A percentile compares a stretch with the other conserved stretches of the same genome.
Evolutionary conservation across 495 filamentous ascomycete species (phyloP).

Genomic region (Neurospora hispaniola): DNA sequence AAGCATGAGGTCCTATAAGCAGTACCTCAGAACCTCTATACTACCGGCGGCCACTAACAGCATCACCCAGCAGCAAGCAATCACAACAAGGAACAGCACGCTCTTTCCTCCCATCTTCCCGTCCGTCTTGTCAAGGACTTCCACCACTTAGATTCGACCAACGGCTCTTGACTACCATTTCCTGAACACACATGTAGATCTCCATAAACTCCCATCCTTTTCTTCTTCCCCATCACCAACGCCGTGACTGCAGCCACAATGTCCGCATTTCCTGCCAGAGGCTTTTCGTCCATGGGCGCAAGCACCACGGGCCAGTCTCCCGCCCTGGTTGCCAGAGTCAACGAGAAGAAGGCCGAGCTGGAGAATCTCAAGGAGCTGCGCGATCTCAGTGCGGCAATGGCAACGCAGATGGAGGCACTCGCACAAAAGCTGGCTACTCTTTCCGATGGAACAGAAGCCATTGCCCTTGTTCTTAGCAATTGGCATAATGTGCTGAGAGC

Average conservation of each 20-base stretch:
- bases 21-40: not conserved
- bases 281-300: conserved; percentile 46
- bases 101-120: not conserved
- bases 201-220: not conserved
- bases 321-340: conserved; percentile 72
- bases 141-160: not conserved
- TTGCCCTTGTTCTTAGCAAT: conserved; percentile 61
- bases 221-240: not conserved
- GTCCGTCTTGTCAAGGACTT: not conserved
- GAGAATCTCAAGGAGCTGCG: conserved; percentile 80
- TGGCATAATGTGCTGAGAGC: conserved; percentile 93
- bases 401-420: conserved; percentile 81
- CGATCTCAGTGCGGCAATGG: conserved; percentile 78
- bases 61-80: not conserved
- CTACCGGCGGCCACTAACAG: not conserved
- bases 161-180: not conserved
- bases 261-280: conserved; percentile 35
- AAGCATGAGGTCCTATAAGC: not conserved
- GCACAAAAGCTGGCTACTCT: conserved; percentile 81
- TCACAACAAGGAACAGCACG: not conserved
- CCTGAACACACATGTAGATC: not conserved
- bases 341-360: conserved; percentile 87
- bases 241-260: conserved; percentile 8
- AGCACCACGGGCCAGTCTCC: conserved; percentile 60
- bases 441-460: conserved; percentile 88